Percentiles rank a stretch among this genome's conserved stretches.
phyloP scores from a whole-genome alignment of 2,329 filamentous ascomycete genomes.

The Clonostachys rhizophaga region DNA sequence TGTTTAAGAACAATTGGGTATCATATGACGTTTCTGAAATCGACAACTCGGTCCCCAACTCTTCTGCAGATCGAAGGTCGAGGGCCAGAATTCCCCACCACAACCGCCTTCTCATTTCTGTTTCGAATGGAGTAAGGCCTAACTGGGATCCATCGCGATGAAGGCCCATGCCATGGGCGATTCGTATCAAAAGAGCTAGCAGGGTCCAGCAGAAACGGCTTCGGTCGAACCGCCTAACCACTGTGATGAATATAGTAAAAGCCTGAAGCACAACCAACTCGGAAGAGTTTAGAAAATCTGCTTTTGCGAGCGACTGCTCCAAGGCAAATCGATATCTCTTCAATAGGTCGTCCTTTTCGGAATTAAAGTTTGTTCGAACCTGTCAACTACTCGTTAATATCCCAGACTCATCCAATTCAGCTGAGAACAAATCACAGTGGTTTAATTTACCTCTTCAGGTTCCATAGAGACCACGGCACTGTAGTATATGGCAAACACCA shows the following conservation, averaged over 20 bases:
- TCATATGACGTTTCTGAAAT: conserved; percentile 37
- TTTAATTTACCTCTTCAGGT: conserved; percentile 45
- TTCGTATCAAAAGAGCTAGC: conserved; percentile 51
- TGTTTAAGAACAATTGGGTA: conserved; percentile 41
- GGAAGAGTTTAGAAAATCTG: conserved; percentile 51
- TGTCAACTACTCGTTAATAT: conserved; percentile 1
- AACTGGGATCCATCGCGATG: conserved; percentile 50
- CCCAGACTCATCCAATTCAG: background rate
- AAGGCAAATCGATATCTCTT: conserved; percentile 46
- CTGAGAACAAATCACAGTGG: too few relatives aligned
- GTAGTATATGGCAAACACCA: conserved; percentile 61
- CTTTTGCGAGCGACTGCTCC: conserved; percentile 52
- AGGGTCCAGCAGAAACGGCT: conserved; percentile 56
- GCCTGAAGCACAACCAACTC: conserved; percentile 55
- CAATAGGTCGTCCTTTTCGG: conserved; percentile 36
- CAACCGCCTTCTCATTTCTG: conserved; percentile 53
- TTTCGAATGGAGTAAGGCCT: conserved; percentile 50
- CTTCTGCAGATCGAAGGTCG: conserved; percentile 50
- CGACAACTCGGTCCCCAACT: conserved; percentile 41
- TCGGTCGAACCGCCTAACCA: conserved; percentile 40
- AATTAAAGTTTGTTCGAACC: conserved; percentile 32
- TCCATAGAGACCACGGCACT: conserved; percentile 54
- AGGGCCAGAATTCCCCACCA: conserved; percentile 58
- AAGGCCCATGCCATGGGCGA: conserved; percentile 56
- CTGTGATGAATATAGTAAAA: conserved; percentile 48